Percentiles rank a stretch among this genome's conserved stretches.
phyloP scores from a whole-genome alignment of 2,329 filamentous ascomycete species.

The Pseudogymnoascus sp. region DNA sequence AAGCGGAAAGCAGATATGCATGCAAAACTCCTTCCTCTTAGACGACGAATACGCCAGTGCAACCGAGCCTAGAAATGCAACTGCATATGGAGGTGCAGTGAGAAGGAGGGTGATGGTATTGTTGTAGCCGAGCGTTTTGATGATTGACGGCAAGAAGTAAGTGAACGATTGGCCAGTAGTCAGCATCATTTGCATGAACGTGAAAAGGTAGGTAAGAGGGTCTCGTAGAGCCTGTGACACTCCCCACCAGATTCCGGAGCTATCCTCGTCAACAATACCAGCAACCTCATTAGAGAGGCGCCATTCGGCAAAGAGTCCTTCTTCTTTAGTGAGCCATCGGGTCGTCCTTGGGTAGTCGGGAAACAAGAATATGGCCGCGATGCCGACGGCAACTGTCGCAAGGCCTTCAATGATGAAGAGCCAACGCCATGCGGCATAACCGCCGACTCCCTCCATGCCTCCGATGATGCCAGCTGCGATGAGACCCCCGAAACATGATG shows the following conservation, averaged over 20 bases:
- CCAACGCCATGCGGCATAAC: conserved; percentile 37
- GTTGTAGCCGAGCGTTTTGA: conserved; percentile 24
- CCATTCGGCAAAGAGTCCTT: conserved; percentile 45
- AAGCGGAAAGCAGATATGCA: conserved; percentile 12
- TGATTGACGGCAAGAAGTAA: conserved; percentile 28
- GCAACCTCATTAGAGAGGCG: conserved; percentile 28
- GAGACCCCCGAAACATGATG: conserved; percentile 52
- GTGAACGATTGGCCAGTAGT: conserved; percentile 11
- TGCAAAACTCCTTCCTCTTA: conserved; percentile 18
- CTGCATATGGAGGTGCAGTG: conserved; percentile 30
- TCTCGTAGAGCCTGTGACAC: not conserved
- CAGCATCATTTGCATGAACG: not conserved
- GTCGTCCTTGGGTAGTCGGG: conserved; percentile 25
- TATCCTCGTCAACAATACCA: not conserved
- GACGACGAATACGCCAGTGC: conserved; percentile 15
- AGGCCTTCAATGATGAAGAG: conserved; percentile 14
- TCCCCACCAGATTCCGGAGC: not conserved
- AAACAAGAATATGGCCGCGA: not conserved
- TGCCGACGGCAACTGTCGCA: conserved; percentile 4
- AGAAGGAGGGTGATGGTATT: conserved; percentile 25
- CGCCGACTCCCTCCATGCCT: conserved; percentile 47
- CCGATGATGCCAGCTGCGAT: conserved; percentile 50
- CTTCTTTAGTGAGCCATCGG: conserved; percentile 40
- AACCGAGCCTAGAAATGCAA: conserved; percentile 22
- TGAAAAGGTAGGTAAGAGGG: not conserved